Conservation (phyloP, 2,329 filamentous ascomycete species). For the Domatiomyces catenatus region DNA sequence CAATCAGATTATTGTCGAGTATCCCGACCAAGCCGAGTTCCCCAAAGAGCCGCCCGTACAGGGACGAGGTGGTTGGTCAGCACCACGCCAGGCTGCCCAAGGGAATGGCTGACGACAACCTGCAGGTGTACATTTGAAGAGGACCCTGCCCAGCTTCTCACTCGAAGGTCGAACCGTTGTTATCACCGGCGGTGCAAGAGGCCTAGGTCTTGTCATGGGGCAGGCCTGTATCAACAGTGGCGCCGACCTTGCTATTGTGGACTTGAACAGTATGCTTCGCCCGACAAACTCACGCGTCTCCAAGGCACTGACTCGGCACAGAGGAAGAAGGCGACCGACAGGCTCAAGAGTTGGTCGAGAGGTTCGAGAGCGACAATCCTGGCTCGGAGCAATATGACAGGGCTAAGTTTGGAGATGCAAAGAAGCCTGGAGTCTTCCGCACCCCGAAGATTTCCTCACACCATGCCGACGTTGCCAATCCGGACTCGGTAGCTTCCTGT, state of each 20-base stretch:
- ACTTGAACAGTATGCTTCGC: conserved; percentile 59
- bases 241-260: conserved; percentile 78
- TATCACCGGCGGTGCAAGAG: conserved; percentile 80
- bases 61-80: conserved; percentile 45
- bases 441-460: conserved; percentile 77
- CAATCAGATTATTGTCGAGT: conserved; percentile 59
- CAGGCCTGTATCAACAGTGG: conserved; percentile 81
- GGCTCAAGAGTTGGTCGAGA: conserved; percentile 55
- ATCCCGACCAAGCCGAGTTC: conserved; percentile 54
- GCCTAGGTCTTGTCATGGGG: conserved; percentile 80
- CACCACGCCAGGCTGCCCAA: not conserved
- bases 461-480: conserved; percentile 71
- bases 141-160: conserved; percentile 72
- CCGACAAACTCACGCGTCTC: not conserved
- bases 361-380: conserved; percentile 67
- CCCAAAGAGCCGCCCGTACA: conserved; percentile 55
- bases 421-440: conserved; percentile 26
- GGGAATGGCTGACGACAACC: not conserved
- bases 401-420: conserved; percentile 4
- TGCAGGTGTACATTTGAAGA: conserved; percentile 58
- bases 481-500: conserved; percentile 59
- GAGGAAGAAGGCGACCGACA: conserved; percentile 72
- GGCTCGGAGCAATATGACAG: conserved; percentile 20
- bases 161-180: conserved; percentile 69
- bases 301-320: conserved; percentile 22